These are phyloP conservation scores for Lithospermum erythrorhizon DNA, from an alignment of 257 asterid genomes.

Conservation along the genomic window DNA sequence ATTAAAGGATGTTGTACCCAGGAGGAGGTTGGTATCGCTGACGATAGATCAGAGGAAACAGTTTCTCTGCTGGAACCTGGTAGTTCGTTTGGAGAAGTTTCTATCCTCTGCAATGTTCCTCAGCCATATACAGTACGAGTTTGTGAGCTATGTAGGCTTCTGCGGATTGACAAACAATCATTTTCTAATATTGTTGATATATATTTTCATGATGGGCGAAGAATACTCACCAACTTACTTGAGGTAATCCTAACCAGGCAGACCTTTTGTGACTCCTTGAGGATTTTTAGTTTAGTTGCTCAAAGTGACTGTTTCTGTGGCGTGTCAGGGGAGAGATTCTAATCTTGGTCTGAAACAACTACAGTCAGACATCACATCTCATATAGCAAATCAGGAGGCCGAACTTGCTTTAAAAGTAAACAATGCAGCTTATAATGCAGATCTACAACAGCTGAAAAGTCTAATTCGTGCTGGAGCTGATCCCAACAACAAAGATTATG, in stretches of 20 bases:
- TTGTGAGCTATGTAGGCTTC: slow-evolving; percentile 61
- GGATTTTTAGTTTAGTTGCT: slow-evolving; percentile 1
- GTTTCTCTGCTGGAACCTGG: slow-evolving; percentile 44
- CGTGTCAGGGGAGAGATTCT: slow-evolving; percentile 61
- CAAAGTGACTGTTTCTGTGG: background rate
- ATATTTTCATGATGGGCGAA: slow-evolving; percentile 82
- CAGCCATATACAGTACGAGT: slow-evolving; percentile 96
- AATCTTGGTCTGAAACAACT: slow-evolving; percentile 57
- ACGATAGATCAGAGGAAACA: slow-evolving; percentile 64
- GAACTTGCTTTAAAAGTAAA: slow-evolving; percentile 88
- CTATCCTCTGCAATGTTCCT: slow-evolving; percentile 85
- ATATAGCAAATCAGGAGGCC: slow-evolving; percentile 73
- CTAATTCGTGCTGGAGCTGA: slow-evolving; percentile 85
- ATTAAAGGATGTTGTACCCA: slow-evolving; percentile 17
- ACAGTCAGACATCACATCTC: slow-evolving; percentile 64
- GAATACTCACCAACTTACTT: slow-evolving; percentile 60
- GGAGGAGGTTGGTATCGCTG: slow-evolving; percentile 66
- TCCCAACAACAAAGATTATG: slow-evolving; percentile 72
- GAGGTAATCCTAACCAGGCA: slow-evolving; percentile 40
- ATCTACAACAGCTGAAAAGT: slow-evolving; percentile 62
- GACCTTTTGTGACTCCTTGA: background rate
- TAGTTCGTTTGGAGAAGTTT: slow-evolving; percentile 64
- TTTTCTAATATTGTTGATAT: slow-evolving; percentile 73
- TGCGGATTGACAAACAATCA: slow-evolving; percentile 84
- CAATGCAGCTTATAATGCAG: slow-evolving; percentile 72